Conservation (phyloP, 495 filamentous ascomycete species). For the Penicillium crystallinum region DNA sequence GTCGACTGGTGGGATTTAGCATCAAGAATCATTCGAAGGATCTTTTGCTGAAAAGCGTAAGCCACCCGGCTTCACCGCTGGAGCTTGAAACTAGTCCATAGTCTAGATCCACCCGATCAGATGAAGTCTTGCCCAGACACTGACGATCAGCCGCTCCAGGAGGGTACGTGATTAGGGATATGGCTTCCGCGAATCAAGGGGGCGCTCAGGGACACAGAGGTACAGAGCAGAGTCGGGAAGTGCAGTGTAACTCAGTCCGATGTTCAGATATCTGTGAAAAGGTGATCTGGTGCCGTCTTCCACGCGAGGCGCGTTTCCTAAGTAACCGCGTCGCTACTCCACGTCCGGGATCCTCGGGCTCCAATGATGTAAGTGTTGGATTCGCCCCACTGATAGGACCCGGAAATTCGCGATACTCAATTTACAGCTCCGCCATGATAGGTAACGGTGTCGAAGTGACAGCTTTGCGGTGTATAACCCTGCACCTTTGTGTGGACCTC, state of each 20-base stretch:
- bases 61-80: constrained; percentile 17
- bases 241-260: no score
- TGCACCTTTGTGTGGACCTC: constrained; percentile 1
- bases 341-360: constrained; percentile 23
- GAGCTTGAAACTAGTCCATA: neutral
- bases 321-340: constrained; percentile 28
- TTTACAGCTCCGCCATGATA: neutral
- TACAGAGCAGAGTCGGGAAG: neutral
- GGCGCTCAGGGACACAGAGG: neutral
- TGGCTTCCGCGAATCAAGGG: constrained; percentile 7
- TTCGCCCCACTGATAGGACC: constrained; percentile 19
- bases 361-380: constrained; percentile 13
- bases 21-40: neutral
- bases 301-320: constrained; percentile 28
- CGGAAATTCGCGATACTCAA: constrained; percentile 13
- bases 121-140: constrained; percentile 15
- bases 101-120: neutral
- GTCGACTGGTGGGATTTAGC: neutral
- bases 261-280: neutral
- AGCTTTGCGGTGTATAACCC: constrained; percentile 3
- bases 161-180: neutral
- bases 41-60: neutral
- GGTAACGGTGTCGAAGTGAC: constrained; percentile 15
- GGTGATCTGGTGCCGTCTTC: constrained; percentile 6
- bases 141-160: constrained; percentile 19